Conservation (phyloP, 2,329 filamentous ascomycete species). For the Achaetomium macrosporum region DNA sequence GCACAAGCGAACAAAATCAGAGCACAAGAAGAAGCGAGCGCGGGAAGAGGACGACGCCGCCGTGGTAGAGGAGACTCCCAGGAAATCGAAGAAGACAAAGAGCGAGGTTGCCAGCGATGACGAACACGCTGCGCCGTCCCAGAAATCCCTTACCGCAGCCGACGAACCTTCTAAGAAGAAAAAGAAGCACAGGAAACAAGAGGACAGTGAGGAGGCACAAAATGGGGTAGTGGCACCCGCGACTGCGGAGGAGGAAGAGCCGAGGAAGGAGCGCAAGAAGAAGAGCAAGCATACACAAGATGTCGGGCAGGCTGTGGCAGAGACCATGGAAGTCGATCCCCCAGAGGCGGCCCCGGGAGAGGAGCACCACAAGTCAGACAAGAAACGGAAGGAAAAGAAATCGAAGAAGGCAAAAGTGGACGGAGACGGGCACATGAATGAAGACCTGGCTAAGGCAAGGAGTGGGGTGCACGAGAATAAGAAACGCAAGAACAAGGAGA, state of each 20-base stretch:
- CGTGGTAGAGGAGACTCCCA: constrained; percentile 39
- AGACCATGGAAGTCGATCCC: constrained; percentile 18
- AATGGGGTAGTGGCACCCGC: constrained; percentile 10
- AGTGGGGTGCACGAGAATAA: constrained; percentile 27
- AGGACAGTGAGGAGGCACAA: constrained; percentile 7
- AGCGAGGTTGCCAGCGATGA: constrained; percentile 20
- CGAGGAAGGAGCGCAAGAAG: constrained; percentile 35
- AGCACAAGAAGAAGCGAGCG: constrained; percentile 39
- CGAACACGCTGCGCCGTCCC: background rate
- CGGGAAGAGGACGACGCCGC: constrained; percentile 37
- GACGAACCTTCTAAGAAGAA: constrained; percentile 15
- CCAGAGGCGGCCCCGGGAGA: constrained; percentile 3
- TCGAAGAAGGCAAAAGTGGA: constrained; percentile 31
- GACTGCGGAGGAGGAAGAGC: constrained; percentile 30
- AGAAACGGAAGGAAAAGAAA: constrained; percentile 31
- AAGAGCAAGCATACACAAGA: constrained; percentile 30
- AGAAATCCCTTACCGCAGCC: background rate
- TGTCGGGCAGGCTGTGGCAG: constrained; percentile 4
- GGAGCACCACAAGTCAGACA: constrained; percentile 13
- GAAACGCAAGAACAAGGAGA: constrained; percentile 26
- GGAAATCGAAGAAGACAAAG: constrained; percentile 41
- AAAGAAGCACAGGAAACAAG: constrained; percentile 18
- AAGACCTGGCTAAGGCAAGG: background rate
- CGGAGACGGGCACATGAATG: background rate
- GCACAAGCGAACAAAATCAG: constrained; percentile 24